phyloP scores from a whole-genome alignment of 1,139 yeast species.

The Scheffersomyces titani region DNA sequence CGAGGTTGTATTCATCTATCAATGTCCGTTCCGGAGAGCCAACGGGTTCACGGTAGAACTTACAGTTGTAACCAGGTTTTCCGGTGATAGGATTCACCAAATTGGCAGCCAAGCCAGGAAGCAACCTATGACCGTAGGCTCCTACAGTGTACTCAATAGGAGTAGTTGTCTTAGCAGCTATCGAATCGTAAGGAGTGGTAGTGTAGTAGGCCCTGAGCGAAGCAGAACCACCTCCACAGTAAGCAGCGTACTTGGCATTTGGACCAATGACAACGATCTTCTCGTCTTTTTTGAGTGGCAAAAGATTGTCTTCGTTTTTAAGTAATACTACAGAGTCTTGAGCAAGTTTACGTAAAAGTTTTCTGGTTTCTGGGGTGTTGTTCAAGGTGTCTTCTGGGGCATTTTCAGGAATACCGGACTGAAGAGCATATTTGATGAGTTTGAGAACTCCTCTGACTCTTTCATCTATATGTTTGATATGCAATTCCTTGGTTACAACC shows the following conservation, averaged over 20 bases:
- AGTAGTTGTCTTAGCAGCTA: slow-evolving; percentile 12
- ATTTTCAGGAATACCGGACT: slow-evolving; percentile 9
- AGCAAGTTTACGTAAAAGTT: neutral
- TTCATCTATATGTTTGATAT: slow-evolving; percentile 9
- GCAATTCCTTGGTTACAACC: slow-evolving; percentile 8
- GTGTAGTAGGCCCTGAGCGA: slow-evolving; percentile 11
- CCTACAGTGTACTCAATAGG: slow-evolving; percentile 27
- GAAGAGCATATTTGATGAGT: slow-evolving; percentile 10
- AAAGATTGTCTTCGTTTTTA: slow-evolving; percentile 11
- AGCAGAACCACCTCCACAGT: slow-evolving; percentile 10
- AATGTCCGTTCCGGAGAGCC: slow-evolving; percentile 44
- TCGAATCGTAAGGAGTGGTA: slow-evolving; percentile 14
- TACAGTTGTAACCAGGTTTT: slow-evolving; percentile 49
- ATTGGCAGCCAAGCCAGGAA: slow-evolving; percentile 28
- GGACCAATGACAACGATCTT: slow-evolving; percentile 12
- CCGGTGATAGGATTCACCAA: neutral
- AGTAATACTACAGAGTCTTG: slow-evolving; percentile 1
- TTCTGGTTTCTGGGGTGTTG: neutral
- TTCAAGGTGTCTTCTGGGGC: slow-evolving; percentile 6
- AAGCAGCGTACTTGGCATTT: slow-evolving; percentile 14
- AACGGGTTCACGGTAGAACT: slow-evolving; percentile 60
- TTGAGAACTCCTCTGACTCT: slow-evolving; percentile 11
- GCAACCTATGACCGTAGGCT: slow-evolving; percentile 46
- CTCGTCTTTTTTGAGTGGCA: slow-evolving; percentile 12
- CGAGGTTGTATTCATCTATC: slow-evolving; percentile 69